Conservation (phyloP, 805 yeast species). For the Zygosaccharomyces pseudorouxii region DNA sequence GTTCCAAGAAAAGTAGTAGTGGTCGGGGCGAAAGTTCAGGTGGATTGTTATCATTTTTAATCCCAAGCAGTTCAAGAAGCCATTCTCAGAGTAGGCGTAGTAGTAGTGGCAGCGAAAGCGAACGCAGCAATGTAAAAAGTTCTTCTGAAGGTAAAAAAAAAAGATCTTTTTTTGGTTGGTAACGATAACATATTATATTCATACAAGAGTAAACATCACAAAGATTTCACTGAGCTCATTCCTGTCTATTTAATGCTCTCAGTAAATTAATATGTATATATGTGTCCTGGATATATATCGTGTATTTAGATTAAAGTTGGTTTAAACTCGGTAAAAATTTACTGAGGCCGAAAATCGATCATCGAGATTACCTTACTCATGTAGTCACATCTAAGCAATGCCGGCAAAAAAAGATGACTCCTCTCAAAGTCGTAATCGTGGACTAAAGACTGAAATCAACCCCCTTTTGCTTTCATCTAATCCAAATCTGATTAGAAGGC, state of each 20-base stretch:
- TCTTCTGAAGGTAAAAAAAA: constrained; percentile 11
- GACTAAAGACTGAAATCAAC: constrained; percentile 31
- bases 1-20: constrained; percentile 9
- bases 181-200: neutral
- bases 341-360: neutral
- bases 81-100: constrained; percentile 22
- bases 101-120: constrained; percentile 18
- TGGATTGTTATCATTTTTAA: constrained; percentile 21
- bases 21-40: constrained; percentile 7
- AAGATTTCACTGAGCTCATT: neutral
- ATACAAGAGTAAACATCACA: neutral
- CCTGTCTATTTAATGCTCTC: neutral
- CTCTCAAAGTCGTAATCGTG: constrained; percentile 12
- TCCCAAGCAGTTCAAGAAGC: constrained; percentile 14
- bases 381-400: neutral
- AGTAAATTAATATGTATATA: neutral
- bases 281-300: neutral
- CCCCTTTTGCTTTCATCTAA: constrained; percentile 29
- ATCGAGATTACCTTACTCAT: neutral
- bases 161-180: constrained; percentile 9
- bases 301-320: neutral
- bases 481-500: constrained; percentile 25
- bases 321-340: neutral
- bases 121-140: constrained; percentile 3
- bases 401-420: neutral